Conservation (phyloP, 2,329 filamentous ascomycete genomes). For the Sporothrix pseudoabietina region DNA sequence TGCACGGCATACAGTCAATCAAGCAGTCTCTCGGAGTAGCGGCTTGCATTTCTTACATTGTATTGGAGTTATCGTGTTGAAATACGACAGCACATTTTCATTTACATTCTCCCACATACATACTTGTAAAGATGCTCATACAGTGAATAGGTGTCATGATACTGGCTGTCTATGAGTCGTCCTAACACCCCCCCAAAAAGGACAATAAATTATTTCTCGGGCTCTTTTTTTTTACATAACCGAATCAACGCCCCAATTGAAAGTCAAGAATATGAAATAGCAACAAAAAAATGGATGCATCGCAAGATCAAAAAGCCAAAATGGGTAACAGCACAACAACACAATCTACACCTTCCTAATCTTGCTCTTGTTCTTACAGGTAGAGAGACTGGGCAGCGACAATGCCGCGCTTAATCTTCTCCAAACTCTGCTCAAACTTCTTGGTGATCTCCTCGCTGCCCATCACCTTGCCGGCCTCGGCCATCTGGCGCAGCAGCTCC, state of each 20-base stretch:
- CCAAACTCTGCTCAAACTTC: conserved; percentile 86
- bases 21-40: not conserved
- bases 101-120: not conserved
- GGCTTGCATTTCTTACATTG: not conserved
- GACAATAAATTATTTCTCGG: not conserved
- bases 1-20: not conserved
- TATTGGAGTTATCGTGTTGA: conserved; percentile 14
- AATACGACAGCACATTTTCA: not conserved
- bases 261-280: not conserved
- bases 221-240: conserved; percentile 10
- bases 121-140: not conserved
- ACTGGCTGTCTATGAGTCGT: not conserved
- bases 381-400: conserved; percentile 94
- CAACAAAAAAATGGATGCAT: not conserved
- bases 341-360: not conserved
- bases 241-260: conserved; percentile 11
- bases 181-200: not conserved
- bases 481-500: conserved; percentile 92
- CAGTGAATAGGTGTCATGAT: conserved; percentile 7
- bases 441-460: conserved; percentile 89
- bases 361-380: conserved; percentile 54
- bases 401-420: conserved; percentile 88
- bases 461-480: conserved; percentile 95
- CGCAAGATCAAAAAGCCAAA: not conserved
- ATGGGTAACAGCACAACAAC: not conserved